Percentiles rank a stretch among this genome's conserved stretches.
Conservation (phyloP, 2,329 filamentous ascomycete genomes). For the Raffaelea arxii region DNA sequence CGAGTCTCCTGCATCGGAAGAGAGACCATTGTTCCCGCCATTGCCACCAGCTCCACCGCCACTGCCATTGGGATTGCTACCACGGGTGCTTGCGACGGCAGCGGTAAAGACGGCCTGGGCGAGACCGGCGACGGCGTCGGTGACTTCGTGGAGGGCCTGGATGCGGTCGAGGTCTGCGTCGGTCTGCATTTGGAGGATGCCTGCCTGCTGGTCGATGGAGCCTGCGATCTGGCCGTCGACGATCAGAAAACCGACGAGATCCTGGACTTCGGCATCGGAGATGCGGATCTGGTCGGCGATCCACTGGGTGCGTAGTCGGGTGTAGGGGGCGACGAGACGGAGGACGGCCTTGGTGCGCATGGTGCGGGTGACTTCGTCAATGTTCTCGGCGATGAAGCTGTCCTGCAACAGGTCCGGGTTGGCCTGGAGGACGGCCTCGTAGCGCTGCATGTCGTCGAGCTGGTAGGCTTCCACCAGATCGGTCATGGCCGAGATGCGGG, state of each 20-base stretch:
- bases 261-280: conserved; percentile 74
- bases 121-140: conserved; percentile 56
- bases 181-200: conserved; percentile 69
- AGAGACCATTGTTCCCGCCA: not conserved
- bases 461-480: conserved; percentile 95
- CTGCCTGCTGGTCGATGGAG: conserved; percentile 80
- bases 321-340: conserved; percentile 91
- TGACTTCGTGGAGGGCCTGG: conserved; percentile 63
- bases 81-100: not conserved
- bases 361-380: conserved; percentile 95
- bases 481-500: conserved; percentile 93
- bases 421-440: conserved; percentile 76
- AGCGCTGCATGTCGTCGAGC: conserved; percentile 83
- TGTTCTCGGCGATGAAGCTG: conserved; percentile 96
- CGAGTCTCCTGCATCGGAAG: too few relatives aligned
- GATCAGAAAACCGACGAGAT: conserved; percentile 92
- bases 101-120: conserved; percentile 57
- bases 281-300: conserved; percentile 86
- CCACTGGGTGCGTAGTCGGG: conserved; percentile 78
- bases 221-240: conserved; percentile 80
- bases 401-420: conserved; percentile 87
- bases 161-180: conserved; percentile 65
- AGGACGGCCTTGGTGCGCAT: conserved; percentile 95
- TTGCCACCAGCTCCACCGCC: not conserved
- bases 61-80: not conserved